Conservation (phyloP, 2,329 filamentous ascomycete species). For the Trichoderma sp. region DNA sequence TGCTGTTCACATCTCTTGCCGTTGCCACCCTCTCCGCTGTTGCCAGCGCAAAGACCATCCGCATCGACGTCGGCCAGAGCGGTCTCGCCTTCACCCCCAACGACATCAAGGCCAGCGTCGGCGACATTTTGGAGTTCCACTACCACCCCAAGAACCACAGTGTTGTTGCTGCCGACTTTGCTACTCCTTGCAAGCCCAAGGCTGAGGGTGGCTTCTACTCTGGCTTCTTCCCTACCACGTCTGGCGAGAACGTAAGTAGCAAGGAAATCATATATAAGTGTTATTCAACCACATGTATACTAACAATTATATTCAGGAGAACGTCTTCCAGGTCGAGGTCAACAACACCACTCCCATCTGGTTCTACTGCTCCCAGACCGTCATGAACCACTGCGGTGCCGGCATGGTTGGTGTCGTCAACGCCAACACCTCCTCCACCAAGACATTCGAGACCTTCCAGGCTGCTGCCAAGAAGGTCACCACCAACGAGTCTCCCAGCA, state of each 20-base stretch:
- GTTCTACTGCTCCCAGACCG: conserved; percentile 22
- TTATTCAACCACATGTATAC: background rate
- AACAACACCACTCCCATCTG: conserved; percentile 20
- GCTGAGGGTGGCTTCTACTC: conserved; percentile 23
- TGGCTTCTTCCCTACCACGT: background rate
- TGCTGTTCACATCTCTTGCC: conserved; percentile 21
- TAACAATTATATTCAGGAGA: conserved; percentile 18
- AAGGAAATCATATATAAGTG: no score
- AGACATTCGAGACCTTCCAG: conserved; percentile 16
- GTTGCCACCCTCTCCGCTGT: conserved; percentile 21
- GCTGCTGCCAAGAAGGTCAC: background rate
- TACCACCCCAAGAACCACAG: conserved; percentile 48
- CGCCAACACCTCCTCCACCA: conserved; percentile 1
- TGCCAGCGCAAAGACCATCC: conserved; percentile 29
- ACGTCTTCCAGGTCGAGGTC: conserved; percentile 22
- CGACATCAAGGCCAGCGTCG: conserved; percentile 42
- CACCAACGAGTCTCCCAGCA: conserved; percentile 6
- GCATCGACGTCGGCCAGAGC: conserved; percentile 43
- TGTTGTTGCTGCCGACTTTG: conserved; percentile 45
- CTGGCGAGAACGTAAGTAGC: conserved; percentile 7
- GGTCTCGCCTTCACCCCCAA: conserved; percentile 41
- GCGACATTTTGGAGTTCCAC: conserved; percentile 50
- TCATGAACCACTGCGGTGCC: conserved; percentile 3
- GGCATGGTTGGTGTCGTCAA: conserved; percentile 21
- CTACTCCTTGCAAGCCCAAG: conserved; percentile 45